Evolutionary conservation across 768 basidiomycete genomes (phyloP).

Genomic region (Suillus weaverae): DNA sequence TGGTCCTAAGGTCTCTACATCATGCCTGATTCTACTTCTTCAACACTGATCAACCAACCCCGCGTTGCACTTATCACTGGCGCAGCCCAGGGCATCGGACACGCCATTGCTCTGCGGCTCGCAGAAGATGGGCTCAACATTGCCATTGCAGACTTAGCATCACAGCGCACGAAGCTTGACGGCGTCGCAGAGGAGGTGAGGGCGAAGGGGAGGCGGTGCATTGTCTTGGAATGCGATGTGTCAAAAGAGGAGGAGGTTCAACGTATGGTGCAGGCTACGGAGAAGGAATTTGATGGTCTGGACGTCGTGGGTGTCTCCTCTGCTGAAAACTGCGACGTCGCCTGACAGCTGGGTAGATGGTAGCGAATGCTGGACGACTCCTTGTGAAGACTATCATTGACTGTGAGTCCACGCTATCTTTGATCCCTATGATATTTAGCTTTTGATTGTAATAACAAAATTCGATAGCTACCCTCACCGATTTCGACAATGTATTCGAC

Average conservation of each 20-base stretch:
- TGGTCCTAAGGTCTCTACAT: neutral
- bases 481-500: slow-evolving; percentile 31
- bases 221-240: slow-evolving; percentile 28
- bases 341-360: slow-evolving; percentile 1
- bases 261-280: slow-evolving; percentile 27
- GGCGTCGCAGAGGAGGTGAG: slow-evolving; percentile 26
- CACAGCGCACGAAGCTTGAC: slow-evolving; percentile 17
- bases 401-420: neutral
- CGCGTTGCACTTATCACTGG: slow-evolving; percentile 31
- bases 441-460: neutral
- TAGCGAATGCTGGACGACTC: slow-evolving; percentile 6
- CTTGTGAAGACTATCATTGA: slow-evolving; percentile 1
- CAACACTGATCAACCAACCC: neutral
- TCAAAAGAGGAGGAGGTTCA: slow-evolving; percentile 30
- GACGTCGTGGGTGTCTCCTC: slow-evolving; percentile 28
- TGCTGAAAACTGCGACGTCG: neutral
- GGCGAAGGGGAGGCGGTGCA: slow-evolving; percentile 20
- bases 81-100: slow-evolving; percentile 37
- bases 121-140: slow-evolving; percentile 36
- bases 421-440: neutral
- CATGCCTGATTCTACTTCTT: neutral
- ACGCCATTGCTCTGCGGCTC: slow-evolving; percentile 29
- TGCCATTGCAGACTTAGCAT: slow-evolving; percentile 30
- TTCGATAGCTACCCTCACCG: slow-evolving; percentile 15
- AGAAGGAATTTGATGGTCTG: slow-evolving; percentile 26